A percentile compares a stretch with the other conserved stretches of the same genome.
These are phyloP conservation scores for Phialocephala subalpina DNA, from an alignment of 2,329 filamentous ascomycete species.

Conservation along the genomic window DNA sequence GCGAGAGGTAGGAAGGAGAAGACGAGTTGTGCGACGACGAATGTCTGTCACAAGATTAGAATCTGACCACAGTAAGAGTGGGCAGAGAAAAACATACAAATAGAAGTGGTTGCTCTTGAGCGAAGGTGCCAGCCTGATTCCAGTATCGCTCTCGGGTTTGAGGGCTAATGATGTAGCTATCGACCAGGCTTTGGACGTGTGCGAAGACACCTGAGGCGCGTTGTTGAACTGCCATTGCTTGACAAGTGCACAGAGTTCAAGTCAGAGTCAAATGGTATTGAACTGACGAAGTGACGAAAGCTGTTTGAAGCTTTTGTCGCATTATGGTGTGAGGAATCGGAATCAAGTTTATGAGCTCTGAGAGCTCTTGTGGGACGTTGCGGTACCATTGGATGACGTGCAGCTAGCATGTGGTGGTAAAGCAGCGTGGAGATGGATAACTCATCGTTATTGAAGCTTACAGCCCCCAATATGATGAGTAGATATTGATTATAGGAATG, in stretches of 20 bases:
- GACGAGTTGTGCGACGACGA: conserved; percentile 69
- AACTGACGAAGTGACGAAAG: neutral
- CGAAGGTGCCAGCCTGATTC: conserved; percentile 61
- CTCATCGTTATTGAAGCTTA: too few species aligned
- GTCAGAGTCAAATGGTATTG: neutral
- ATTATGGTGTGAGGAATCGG: neutral
- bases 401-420: neutral
- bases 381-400: neutral
- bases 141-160: conserved; percentile 65
- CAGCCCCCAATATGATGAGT: too few species aligned
- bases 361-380: neutral
- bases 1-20: conserved; percentile 73
- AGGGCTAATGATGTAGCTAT: conserved; percentile 63
- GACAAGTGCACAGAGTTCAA: neutral
- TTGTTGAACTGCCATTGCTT: conserved; percentile 34
- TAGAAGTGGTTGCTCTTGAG: conserved; percentile 70
- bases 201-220: conserved; percentile 31
- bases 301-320: neutral
- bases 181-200: conserved; percentile 44
- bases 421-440: neutral
- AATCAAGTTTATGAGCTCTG: neutral
- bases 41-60: conserved; percentile 58
- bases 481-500: too few species aligned
- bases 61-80: neutral
- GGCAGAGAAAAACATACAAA: conserved; percentile 60